Base-by-base conservation (phyloP, 2,329 filamentous ascomycete species). In the Epichloe hybrida region DNA sequence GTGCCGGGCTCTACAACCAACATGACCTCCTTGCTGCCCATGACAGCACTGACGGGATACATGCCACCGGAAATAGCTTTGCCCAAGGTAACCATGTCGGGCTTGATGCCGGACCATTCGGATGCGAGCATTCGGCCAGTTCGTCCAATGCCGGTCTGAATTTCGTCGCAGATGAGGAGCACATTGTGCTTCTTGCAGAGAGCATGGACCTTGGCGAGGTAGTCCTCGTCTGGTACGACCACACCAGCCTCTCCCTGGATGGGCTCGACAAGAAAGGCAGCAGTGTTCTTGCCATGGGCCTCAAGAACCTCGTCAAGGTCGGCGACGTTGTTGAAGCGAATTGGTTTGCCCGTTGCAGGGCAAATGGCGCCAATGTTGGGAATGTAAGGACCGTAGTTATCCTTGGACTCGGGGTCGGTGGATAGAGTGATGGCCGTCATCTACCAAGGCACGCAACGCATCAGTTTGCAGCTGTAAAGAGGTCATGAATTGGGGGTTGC, bases 51-150 rank as follows among this genome's bases (percentile, higher is more conserved):
- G 52, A 98, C 93, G n/a, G 93, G 93, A 71, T 98, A 98, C 85
- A 97, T 93, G 68, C 93, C 93, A 56, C 93, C 93, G 36, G 89
- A 95, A 66, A 98, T 95, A 59, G 93, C 93, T 74, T 98, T 98
- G 64, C 93, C 93, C 36, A 98, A 81, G 46, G 95, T 84, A 23
- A 98, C 85, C 62, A 98, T 78, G 66, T 98, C 93, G 39, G 91
- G 93, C 74, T 91, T 94, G 74, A 98, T 89, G 59, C 84, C 86
- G 51, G 87, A 84, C 90, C 93, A 97, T 70, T 98, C 82, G 62
- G 87, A 85, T 76, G 89, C 95, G 50, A 98, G 81, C 73, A 98
- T 86, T 63, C 86, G 87, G 49, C 93, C 93, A 17, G 93, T 98
- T 56, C 93, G 84, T 50, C 89, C 93, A 64, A 98, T 95, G 58